Evolutionary conservation across 2,329 filamentous ascomycete species (phyloP).

Genomic region (Fusarium tuaranense): DNA sequence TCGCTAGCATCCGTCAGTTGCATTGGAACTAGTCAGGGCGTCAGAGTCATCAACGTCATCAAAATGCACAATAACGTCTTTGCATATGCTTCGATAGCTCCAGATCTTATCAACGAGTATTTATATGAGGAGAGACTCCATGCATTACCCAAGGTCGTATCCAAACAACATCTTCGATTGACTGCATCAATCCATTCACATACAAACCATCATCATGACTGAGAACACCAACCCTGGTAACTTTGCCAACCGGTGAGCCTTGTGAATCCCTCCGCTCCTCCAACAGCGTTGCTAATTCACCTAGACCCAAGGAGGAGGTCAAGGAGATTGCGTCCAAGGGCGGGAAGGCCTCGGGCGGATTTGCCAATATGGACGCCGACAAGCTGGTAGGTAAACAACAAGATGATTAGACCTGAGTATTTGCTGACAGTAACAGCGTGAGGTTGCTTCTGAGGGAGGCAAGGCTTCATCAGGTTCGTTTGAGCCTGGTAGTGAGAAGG

Average conservation of each 20-base stretch:
- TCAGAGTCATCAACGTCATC: conserved; percentile 15
- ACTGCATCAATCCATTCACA: neutral
- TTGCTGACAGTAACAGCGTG: conserved; percentile 45
- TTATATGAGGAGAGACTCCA: too few species aligned
- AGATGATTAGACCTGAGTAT: conserved; percentile 30
- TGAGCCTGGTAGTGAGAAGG: conserved; percentile 63
- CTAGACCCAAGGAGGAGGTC: conserved; percentile 58
- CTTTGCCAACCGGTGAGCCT: conserved; percentile 43
- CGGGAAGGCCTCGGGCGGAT: conserved; percentile 54
- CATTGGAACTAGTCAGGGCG: neutral
- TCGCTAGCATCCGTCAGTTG: neutral
- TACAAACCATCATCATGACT: conserved; percentile 26
- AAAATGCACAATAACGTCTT: neutral
- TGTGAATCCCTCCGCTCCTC: too few species aligned
- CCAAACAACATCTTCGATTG: neutral
- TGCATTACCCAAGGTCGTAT: fast-evolving
- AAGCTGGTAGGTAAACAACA: conserved; percentile 51
- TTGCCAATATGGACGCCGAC: conserved; percentile 56
- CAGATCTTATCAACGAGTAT: neutral
- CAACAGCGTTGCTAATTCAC: neutral
- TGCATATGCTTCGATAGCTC: neutral
- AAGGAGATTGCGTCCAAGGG: conserved; percentile 56
- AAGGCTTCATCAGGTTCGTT: conserved; percentile 66
- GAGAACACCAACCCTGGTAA: conserved; percentile 45
- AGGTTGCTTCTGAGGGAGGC: conserved; percentile 68